Conservation (phyloP, 1,284 basidiomycete genomes). For the Pterulicium gracile region DNA sequence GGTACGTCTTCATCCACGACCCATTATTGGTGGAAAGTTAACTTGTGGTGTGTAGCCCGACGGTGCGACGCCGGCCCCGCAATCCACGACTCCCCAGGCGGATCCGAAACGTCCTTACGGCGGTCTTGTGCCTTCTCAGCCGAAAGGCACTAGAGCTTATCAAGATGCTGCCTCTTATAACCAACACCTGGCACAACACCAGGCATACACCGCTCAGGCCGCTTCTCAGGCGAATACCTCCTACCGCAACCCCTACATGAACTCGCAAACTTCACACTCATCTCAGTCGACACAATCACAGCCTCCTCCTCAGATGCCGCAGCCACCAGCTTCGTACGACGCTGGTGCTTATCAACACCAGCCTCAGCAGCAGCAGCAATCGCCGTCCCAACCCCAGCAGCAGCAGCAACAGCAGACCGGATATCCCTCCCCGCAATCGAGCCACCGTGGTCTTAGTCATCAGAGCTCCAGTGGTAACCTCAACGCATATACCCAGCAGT, state of each 20-base stretch:
- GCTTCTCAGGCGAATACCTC: slow-evolving; percentile 56
- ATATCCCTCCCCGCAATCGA: slow-evolving; percentile 18
- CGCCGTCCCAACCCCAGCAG: slow-evolving; percentile 13
- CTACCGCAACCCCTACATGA: slow-evolving; percentile 67
- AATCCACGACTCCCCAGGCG: slow-evolving; percentile 23
- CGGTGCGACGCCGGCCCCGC: slow-evolving; percentile 26
- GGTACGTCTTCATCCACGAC: slow-evolving; percentile 35
- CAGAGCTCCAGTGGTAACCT: slow-evolving; percentile 41
- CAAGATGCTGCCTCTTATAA: slow-evolving; percentile 92
- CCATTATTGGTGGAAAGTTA: slow-evolving; percentile 5
- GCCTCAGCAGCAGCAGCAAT: not conserved
- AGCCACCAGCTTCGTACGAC: not conserved
- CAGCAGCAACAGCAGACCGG: slow-evolving; percentile 20
- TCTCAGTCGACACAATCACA: not conserved
- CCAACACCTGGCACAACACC: slow-evolving; percentile 90
- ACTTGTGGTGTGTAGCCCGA: slow-evolving; percentile 32
- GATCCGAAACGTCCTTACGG: slow-evolving; percentile 89
- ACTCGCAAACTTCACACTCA: slow-evolving; percentile 22
- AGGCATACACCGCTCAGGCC: slow-evolving; percentile 81
- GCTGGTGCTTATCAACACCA: not conserved
- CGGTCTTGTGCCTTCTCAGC: slow-evolving; percentile 79
- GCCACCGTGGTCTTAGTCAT: slow-evolving; percentile 30
- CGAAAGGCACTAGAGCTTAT: slow-evolving; percentile 72
- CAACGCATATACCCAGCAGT: slow-evolving; percentile 28
- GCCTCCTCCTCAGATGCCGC: not conserved